These are phyloP conservation scores for Lepidium didymum DNA, from an alignment of 345 rosid genomes.

Conservation along the genomic window DNA sequence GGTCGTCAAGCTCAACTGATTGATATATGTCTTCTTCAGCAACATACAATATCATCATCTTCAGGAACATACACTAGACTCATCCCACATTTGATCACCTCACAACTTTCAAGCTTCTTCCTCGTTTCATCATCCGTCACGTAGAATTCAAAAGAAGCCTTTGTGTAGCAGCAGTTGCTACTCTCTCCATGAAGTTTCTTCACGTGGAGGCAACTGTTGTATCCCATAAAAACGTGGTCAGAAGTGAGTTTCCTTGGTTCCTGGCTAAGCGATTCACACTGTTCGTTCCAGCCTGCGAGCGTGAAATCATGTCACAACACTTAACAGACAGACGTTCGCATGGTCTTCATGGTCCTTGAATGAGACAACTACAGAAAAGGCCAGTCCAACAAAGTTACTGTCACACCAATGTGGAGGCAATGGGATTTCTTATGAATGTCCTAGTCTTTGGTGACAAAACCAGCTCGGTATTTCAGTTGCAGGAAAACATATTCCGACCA, in stretches of 20 bases:
- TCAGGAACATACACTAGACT: slow-evolving; percentile 23
- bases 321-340: not conserved
- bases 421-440: slow-evolving; percentile 26
- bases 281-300: slow-evolving; percentile 20
- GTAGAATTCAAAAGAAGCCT: slow-evolving; percentile 23
- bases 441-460: slow-evolving; percentile 26
- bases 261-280: slow-evolving; percentile 11
- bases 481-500: slow-evolving; percentile 1
- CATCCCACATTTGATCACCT: slow-evolving; percentile 26
- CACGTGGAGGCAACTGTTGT: slow-evolving; percentile 17
- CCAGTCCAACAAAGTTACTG: slow-evolving; percentile 26
- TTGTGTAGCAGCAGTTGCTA: slow-evolving; percentile 18
- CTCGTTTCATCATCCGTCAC: slow-evolving; percentile 18
- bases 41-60: slow-evolving; percentile 10
- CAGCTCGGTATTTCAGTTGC: slow-evolving; percentile 25
- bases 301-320: slow-evolving; percentile 4
- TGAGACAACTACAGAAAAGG: slow-evolving; percentile 23
- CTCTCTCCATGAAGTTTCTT: slow-evolving; percentile 14
- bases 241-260: slow-evolving; percentile 13
- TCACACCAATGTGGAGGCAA: slow-evolving; percentile 26
- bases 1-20: not conserved
- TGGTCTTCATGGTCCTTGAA: slow-evolving; percentile 14
- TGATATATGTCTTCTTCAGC: slow-evolving; percentile 13
- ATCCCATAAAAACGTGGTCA: slow-evolving; percentile 27
- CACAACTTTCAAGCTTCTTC: slow-evolving; percentile 10